Conservation (phyloP, 129 eudicot species). For the Mikania micrantha region DNA sequence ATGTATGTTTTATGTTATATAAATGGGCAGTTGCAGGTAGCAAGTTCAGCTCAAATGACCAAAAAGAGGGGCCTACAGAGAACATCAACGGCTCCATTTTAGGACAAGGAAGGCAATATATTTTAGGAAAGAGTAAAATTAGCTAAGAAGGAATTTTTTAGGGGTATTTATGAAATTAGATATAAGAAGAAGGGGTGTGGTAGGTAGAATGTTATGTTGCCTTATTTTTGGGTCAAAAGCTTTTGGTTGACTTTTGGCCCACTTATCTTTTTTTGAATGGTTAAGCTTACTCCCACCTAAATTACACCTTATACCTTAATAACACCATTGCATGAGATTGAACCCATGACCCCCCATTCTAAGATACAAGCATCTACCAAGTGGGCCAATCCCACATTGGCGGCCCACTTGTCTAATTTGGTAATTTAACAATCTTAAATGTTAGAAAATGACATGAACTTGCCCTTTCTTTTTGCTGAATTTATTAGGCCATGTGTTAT, state of each 20-base stretch:
- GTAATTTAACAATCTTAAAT: constrained; percentile 25
- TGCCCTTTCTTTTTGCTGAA: neutral
- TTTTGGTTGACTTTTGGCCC: constrained; percentile 28
- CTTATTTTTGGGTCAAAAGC: constrained; percentile 29
- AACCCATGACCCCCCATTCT: no score
- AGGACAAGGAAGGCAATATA: constrained; percentile 26
- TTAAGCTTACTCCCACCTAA: no score
- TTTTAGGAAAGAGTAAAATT: constrained; percentile 29
- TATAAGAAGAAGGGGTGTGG: constrained; percentile 27
- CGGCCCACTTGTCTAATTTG: constrained; percentile 21
- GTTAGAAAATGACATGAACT: constrained; percentile 18
- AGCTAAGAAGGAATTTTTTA: constrained; percentile 21
- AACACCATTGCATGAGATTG: no score
- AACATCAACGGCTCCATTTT: constrained; percentile 74
- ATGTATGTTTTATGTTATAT: neutral
- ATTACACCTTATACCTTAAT: no score
- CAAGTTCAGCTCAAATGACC: constrained; percentile 42
- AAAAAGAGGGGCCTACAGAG: constrained; percentile 50
- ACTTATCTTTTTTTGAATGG: neutral
- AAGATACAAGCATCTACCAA: no score
- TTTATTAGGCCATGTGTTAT: no score
- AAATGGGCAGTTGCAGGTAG: constrained; percentile 38
- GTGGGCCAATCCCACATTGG: no score
- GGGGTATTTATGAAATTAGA: constrained; percentile 22
- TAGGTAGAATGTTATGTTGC: constrained; percentile 23